phyloP scores from a whole-genome alignment of 2,329 filamentous ascomycete genomes.

The Colletotrichum falcatum region DNA sequence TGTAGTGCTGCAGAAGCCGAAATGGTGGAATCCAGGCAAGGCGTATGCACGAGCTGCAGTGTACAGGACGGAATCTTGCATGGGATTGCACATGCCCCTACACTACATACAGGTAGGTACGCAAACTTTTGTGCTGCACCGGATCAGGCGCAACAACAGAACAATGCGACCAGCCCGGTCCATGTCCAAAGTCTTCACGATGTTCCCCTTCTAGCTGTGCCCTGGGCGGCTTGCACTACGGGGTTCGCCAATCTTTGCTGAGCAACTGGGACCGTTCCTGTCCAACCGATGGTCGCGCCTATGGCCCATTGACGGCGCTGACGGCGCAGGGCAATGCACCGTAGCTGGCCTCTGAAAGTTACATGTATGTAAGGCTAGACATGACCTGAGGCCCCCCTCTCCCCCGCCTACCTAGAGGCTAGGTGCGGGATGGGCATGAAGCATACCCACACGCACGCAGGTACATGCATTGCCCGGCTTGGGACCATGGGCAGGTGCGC shows the following conservation, averaged over 20 bases:
- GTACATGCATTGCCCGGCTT: conserved; percentile 29
- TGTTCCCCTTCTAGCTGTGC: conserved; percentile 15
- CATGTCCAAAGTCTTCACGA: background rate
- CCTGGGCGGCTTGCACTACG: conserved; percentile 4
- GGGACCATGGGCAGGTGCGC: background rate
- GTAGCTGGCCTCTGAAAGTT: conserved; percentile 6
- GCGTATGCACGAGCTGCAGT: conserved; percentile 24
- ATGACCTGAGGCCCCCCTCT: conserved; percentile 6
- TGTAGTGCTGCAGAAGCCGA: conserved; percentile 14
- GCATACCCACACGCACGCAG: conserved; percentile 23
- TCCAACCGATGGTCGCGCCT: conserved; percentile 8
- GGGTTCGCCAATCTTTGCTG: background rate
- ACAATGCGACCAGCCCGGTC: conserved; percentile 25
- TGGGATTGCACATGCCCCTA: conserved; percentile 31
- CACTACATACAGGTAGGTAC: background rate
- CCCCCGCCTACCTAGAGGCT: background rate
- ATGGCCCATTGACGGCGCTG: conserved; percentile 13
- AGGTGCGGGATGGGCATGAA: conserved; percentile 22
- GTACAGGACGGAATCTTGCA: conserved; percentile 41
- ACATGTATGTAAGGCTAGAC: conserved; percentile 32
- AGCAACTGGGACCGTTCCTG: conserved; percentile 6
- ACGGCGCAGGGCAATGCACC: conserved; percentile 21
- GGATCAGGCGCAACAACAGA: conserved; percentile 15
- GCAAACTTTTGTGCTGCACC: conserved; percentile 29
- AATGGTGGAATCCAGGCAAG: conserved; percentile 18